Conservation (phyloP, 768 basidiomycete genomes). For the Naganishia kalamii region DNA sequence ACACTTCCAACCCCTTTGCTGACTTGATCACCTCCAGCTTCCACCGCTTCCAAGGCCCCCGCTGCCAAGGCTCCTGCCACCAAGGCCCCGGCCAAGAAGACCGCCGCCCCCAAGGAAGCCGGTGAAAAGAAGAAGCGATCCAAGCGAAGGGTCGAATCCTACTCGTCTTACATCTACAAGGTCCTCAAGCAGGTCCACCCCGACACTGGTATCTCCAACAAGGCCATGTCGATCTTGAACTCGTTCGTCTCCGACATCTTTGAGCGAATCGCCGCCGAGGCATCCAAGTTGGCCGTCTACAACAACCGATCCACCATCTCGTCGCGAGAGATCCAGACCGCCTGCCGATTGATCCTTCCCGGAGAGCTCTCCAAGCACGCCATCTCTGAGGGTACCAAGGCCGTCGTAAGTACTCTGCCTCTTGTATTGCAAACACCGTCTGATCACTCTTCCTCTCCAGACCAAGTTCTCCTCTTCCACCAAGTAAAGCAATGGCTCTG, state of each 20-base stretch:
- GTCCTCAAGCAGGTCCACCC: conserved; percentile 97
- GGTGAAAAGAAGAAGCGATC: conserved; percentile 72
- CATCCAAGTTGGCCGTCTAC: conserved; percentile 76
- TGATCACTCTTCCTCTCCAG: neutral
- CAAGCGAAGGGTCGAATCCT: conserved; percentile 88
- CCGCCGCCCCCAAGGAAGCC: conserved; percentile 57
- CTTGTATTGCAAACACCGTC: neutral
- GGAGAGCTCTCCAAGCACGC: conserved; percentile 92
- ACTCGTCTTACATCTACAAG: conserved; percentile 79
- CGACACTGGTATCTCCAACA: conserved; percentile 60
- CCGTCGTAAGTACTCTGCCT: conserved; percentile 32
- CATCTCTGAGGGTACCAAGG: conserved; percentile 90
- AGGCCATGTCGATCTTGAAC: conserved; percentile 65
- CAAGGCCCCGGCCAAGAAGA: conserved; percentile 70
- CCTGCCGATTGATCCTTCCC: conserved; percentile 92
- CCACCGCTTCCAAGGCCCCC: conserved; percentile 72
- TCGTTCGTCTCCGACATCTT: conserved; percentile 52
- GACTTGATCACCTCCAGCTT: conserved; percentile 49
- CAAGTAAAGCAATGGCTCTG: conserved; percentile 34
- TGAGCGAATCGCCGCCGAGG: conserved; percentile 44
- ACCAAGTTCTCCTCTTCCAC: conserved; percentile 58
- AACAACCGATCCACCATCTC: conserved; percentile 99
- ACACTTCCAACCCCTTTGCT: neutral
- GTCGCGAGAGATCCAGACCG: conserved; percentile 94
- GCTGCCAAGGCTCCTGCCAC: conserved; percentile 61